phyloP scores from a whole-genome alignment of 1,139 yeast genomes.

The Geotrichum bryndzae region DNA sequence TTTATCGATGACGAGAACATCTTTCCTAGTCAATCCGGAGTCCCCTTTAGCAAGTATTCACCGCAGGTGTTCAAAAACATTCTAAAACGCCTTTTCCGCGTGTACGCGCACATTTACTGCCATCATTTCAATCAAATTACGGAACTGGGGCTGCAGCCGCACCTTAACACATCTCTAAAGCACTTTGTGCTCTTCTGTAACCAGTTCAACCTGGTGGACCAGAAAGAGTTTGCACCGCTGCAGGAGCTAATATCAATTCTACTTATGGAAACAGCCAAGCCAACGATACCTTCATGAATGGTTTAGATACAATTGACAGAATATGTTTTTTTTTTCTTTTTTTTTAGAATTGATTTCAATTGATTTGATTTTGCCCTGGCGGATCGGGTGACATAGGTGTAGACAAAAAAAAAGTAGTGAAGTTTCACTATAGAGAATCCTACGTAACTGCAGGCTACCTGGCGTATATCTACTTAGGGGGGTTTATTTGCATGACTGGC shows the following conservation, averaged over 20 bases:
- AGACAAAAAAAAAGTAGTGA: too few relatives aligned
- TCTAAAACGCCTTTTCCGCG: conserved; percentile 82
- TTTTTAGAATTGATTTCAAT: too few relatives aligned
- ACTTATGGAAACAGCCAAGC: conserved; percentile 37
- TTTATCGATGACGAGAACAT: conserved; percentile 82
- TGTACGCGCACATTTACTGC: conserved; percentile 97
- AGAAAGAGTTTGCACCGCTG: conserved; percentile 87
- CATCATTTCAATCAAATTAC: conserved; percentile 94
- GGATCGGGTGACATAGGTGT: too few relatives aligned
- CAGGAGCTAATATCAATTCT: conserved; percentile 76
- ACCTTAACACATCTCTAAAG: conserved; percentile 86
- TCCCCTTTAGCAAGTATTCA: conserved; percentile 53
- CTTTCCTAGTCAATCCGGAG: conserved; percentile 86
- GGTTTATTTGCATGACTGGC: neutral
- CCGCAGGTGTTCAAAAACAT: conserved; percentile 74
- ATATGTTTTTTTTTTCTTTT: neutral
- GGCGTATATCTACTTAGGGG: neutral
- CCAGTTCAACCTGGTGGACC: conserved; percentile 70
- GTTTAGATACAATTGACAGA: neutral
- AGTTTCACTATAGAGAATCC: neutral
- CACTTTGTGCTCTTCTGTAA: conserved; percentile 85
- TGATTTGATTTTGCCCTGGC: neutral
- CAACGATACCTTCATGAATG: conserved; percentile 1
- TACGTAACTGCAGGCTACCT: neutral
- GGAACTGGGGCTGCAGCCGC: conserved; percentile 87